These are phyloP conservation scores for Agastache rugosa DNA, from an alignment of 257 asterid species.

Conservation along the genomic window DNA sequence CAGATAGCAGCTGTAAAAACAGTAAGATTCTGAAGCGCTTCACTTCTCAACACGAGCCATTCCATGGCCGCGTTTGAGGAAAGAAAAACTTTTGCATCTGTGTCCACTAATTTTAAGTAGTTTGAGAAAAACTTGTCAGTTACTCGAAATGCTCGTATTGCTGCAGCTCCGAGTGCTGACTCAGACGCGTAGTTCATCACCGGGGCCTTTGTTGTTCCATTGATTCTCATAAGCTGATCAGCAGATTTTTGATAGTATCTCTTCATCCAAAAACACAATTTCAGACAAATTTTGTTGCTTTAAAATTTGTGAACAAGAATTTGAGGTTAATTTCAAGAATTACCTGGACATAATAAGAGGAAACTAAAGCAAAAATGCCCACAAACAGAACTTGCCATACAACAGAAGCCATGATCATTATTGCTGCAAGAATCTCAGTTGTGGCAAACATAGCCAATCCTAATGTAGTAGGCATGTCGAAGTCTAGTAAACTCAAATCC, in stretches of 20 bases:
- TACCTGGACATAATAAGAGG: conserved; percentile 76
- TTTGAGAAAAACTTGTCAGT: conserved; percentile 59
- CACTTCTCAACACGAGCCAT: conserved; percentile 77
- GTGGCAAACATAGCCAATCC: conserved; percentile 45
- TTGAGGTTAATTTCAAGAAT: background rate
- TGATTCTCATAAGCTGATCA: conserved; percentile 78
- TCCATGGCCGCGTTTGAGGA: conserved; percentile 65
- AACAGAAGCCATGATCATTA: conserved; percentile 67
- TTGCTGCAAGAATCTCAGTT: conserved; percentile 54
- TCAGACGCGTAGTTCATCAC: conserved; percentile 77
- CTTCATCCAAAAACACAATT: conserved; percentile 39
- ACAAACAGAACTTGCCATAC: conserved; percentile 86
- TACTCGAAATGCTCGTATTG: conserved; percentile 65
- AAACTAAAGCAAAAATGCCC: conserved; percentile 59
- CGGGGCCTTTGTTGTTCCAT: conserved; percentile 83
- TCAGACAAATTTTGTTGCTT: too few relatives aligned
- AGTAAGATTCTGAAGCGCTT: conserved; percentile 71
- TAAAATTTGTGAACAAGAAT: too few relatives aligned
- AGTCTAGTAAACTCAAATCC: conserved; percentile 72
- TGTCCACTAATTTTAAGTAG: conserved; percentile 61
- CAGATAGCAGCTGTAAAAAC: conserved; percentile 60
- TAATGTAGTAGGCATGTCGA: conserved; percentile 62
- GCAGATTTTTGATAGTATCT: conserved; percentile 78
- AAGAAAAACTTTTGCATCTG: conserved; percentile 73
- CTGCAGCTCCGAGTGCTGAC: conserved; percentile 75